Conservation (phyloP, 2,329 filamentous ascomycete genomes). For the Cucurbitaria berberidis region DNA sequence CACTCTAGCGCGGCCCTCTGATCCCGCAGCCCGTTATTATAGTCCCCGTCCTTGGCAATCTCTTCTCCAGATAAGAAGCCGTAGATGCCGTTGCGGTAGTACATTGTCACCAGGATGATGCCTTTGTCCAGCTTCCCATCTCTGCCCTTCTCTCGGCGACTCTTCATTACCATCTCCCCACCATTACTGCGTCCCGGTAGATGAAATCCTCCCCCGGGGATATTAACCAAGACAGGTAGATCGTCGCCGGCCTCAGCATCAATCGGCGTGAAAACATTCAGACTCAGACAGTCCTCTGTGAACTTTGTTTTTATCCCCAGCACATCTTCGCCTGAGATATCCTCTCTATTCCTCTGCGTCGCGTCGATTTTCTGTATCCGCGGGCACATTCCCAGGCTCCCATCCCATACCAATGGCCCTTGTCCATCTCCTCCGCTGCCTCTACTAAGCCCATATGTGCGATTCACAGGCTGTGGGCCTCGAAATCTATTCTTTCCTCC, state of each 20-base stretch:
- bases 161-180: slow-evolving; percentile 41
- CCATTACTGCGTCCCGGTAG: slow-evolving; percentile 41
- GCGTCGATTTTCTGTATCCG: slow-evolving; percentile 43
- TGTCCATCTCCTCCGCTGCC: slow-evolving; percentile 6
- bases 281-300: slow-evolving; percentile 52
- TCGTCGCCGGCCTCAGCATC: slow-evolving; percentile 43
- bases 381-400: slow-evolving; percentile 42
- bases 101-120: slow-evolving; percentile 42
- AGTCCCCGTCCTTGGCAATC: slow-evolving; percentile 46
- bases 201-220: slow-evolving; percentile 55
- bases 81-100: slow-evolving; percentile 50
- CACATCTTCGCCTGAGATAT: slow-evolving; percentile 34
- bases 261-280: slow-evolving; percentile 45
- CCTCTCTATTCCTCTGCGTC: slow-evolving; percentile 30
- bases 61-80: slow-evolving; percentile 54
- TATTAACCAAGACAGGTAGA: slow-evolving; percentile 52
- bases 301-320: slow-evolving; percentile 32
- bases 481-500: slow-evolving; percentile 39
- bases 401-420: slow-evolving; percentile 37
- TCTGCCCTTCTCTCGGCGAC: slow-evolving; percentile 31
- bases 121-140: slow-evolving; percentile 40
- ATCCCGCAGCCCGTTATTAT: slow-evolving; percentile 46
- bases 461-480: slow-evolving; percentile 38
- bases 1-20: slow-evolving; percentile 50
- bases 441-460: slow-evolving; percentile 31